phyloP scores from a whole-genome alignment of 78 protist species.

The Pigoraptor vietnamica region DNA sequence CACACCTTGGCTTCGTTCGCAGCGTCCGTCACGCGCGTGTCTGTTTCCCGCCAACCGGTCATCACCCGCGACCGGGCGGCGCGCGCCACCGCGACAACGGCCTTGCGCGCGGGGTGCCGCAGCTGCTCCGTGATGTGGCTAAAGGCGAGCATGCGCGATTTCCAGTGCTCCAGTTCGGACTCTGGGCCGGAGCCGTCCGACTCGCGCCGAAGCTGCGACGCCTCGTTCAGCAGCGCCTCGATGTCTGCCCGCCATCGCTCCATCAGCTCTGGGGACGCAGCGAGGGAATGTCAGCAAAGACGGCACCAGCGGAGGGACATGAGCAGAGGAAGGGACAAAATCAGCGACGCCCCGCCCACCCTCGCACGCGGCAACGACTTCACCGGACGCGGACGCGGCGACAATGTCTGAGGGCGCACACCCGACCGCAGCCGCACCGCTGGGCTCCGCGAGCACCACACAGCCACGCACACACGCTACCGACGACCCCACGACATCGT shows the following conservation, averaged over 20 bases:
- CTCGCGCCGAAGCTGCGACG: not conserved
- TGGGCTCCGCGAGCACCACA: not conserved
- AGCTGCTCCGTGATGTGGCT: not conserved
- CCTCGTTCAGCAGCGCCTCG: not conserved
- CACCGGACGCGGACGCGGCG: not conserved
- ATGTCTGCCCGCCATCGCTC: not conserved
- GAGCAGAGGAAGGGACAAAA: too few relatives aligned
- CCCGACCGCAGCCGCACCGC: not conserved
- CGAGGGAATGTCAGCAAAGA: not conserved
- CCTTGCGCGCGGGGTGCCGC: not conserved
- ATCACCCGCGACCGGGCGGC: not conserved
- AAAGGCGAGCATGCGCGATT: not conserved
- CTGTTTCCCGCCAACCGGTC: not conserved
- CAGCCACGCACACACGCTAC: not conserved
- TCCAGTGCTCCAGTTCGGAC: not conserved
- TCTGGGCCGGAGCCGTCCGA: not conserved
- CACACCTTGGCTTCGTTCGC: not conserved
- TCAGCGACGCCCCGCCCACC: not conserved
- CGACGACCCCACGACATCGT: not conserved
- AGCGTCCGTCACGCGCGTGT: not conserved
- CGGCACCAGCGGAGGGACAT: too few relatives aligned
- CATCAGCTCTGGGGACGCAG: not conserved
- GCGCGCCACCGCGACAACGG: not conserved
- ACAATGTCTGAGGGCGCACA: not conserved
- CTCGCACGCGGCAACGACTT: not conserved